Conservation (phyloP, 2,329 filamentous ascomycete genomes). For the Leptosphaerulina australis region DNA sequence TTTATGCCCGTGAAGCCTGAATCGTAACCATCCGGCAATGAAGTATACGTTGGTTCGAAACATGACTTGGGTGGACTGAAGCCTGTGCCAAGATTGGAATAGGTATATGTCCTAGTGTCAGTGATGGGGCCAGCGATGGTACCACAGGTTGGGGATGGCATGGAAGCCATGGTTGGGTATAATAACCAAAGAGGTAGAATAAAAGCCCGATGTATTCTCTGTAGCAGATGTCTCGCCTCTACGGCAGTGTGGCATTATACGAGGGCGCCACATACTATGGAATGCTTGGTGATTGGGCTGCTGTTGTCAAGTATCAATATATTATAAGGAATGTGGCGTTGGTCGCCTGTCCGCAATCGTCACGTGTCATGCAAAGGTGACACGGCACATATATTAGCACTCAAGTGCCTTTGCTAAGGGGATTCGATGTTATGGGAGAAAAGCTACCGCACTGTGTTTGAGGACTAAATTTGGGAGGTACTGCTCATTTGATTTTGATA, state of each 20-base stretch:
- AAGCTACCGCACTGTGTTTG: not conserved
- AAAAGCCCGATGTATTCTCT: not conserved
- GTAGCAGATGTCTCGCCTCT: not conserved
- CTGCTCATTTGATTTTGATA: not conserved
- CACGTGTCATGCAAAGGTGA: not conserved
- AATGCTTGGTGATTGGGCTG: not conserved
- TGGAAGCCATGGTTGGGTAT: not conserved
- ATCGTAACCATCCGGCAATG: not conserved
- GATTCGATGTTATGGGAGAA: not conserved
- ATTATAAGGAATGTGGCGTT: not conserved
- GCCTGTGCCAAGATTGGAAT: not conserved
- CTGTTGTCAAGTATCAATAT: not conserved
- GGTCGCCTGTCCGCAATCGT: not conserved
- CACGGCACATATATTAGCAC: not conserved
- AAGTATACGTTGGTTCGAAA: not conserved
- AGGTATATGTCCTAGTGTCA: not conserved
- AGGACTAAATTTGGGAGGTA: not conserved
- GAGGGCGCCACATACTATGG: not conserved
- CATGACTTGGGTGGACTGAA: slow-evolving; percentile 2
- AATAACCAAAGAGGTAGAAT: not conserved
- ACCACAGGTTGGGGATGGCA: not conserved
- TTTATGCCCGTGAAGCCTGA: not conserved
- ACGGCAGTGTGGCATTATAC: not conserved
- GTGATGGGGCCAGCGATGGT: slow-evolving; percentile 4
- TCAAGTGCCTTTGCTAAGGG: not conserved